Evolutionary conservation across 345 rosid species (phyloP).

Genomic region (Pugionium dolabratum): DNA sequence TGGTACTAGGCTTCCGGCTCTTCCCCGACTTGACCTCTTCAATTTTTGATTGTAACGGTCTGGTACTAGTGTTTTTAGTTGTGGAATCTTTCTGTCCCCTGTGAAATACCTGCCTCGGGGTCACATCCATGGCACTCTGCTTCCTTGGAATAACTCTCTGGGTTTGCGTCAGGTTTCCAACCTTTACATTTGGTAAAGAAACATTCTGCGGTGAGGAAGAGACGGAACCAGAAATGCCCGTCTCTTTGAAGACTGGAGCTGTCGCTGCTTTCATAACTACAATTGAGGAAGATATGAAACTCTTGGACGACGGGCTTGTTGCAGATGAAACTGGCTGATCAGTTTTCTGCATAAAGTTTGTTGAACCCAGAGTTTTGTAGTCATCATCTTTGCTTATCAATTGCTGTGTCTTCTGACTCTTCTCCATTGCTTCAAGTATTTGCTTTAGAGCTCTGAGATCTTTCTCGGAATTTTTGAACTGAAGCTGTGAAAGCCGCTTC

Average conservation of each 20-base stretch:
- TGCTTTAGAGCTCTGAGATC: constrained; percentile 89
- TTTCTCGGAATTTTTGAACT: constrained; percentile 75
- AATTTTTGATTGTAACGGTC: constrained; percentile 35
- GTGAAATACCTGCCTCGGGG: constrained; percentile 42
- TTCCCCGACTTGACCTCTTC: constrained; percentile 42
- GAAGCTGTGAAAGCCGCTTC: constrained; percentile 70
- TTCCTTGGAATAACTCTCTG: constrained; percentile 45
- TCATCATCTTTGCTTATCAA: constrained; percentile 41
- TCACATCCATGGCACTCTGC: constrained; percentile 51
- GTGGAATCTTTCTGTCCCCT: constrained; percentile 41
- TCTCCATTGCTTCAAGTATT: constrained; percentile 83
- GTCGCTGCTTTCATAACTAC: constrained; percentile 52
- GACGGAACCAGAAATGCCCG: constrained; percentile 35
- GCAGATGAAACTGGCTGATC: constrained; percentile 42
- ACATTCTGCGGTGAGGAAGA: constrained; percentile 37
- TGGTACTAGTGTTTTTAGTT: constrained; percentile 40
- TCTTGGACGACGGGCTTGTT: constrained; percentile 49
- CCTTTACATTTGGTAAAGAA: constrained; percentile 42
- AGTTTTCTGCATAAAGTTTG: constrained; percentile 39
- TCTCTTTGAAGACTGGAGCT: constrained; percentile 44
- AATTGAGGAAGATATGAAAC: constrained; percentile 51
- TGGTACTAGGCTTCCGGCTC: constrained; percentile 47
- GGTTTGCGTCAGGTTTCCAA: constrained; percentile 40
- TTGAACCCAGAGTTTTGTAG: constrained; percentile 39
- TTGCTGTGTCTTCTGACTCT: constrained; percentile 57